Evolutionary conservation across 148 eudicot genomes (phyloP).

Genomic region (Cornus florida): DNA sequence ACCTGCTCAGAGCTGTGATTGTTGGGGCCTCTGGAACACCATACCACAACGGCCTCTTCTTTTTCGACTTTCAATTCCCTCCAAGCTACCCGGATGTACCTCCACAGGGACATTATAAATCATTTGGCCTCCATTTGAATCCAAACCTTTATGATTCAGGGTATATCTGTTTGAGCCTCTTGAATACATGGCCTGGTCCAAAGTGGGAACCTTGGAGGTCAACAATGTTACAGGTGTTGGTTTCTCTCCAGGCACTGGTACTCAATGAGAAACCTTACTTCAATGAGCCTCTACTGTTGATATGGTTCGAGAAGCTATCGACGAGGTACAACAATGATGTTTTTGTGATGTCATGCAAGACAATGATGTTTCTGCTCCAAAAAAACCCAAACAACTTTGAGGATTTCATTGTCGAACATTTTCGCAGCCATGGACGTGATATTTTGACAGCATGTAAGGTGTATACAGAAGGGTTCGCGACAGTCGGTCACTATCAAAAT

Average conservation of each 20-base stretch:
- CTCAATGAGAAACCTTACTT: conserved; percentile 70
- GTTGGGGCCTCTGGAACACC: conserved; percentile 80
- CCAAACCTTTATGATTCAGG: conserved; percentile 69
- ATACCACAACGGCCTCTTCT: conserved; percentile 75
- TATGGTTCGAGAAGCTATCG: conserved; percentile 29
- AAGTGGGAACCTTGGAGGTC: conserved; percentile 55
- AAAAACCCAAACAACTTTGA: conserved; percentile 54
- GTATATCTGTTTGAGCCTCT: conserved; percentile 63
- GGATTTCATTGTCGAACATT: conserved; percentile 42
- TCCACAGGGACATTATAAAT: conserved; percentile 46
- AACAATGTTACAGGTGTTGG: conserved; percentile 60
- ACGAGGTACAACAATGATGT: conserved; percentile 43
- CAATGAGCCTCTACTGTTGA: conserved; percentile 54
- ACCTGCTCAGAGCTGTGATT: conserved; percentile 76
- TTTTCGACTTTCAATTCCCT: conserved; percentile 72
- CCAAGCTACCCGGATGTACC: conserved; percentile 60
- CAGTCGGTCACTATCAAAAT: conserved; percentile 33
- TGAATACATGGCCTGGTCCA: conserved; percentile 77
- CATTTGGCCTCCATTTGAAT: conserved; percentile 65
- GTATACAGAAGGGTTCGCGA: conserved; percentile 29
- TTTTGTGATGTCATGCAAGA: conserved; percentile 51
- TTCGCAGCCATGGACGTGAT: conserved; percentile 23
- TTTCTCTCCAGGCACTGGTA: conserved; percentile 84
- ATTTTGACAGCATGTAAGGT: conserved; percentile 43
- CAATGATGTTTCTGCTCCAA: conserved; percentile 40